Evolutionary conservation across 225 moss, liverwort and hornwort genomes (phyloP), one percentile per base, ranked within the genome.

Genomic region (Physcomitrellopsis africana): DNA sequence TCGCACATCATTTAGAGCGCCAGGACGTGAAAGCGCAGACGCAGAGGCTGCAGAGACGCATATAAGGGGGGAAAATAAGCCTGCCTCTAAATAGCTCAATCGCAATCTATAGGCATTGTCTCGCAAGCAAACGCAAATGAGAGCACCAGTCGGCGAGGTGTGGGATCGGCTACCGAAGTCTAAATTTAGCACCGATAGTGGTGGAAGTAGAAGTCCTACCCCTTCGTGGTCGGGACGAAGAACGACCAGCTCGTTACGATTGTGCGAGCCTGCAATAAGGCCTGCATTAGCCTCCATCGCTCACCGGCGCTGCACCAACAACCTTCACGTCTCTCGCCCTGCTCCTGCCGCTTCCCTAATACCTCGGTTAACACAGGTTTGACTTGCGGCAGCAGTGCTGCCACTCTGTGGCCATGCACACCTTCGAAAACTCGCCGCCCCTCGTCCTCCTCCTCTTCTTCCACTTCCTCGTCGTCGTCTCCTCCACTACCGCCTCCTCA

Each of bases 251-350:
- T 95, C 95, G 72, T 95, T 95, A 76, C 95, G 87, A 69, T 91
- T 91, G 89, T 95, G 91, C 3, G 92, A 93, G 82, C 95, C 95
- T 43, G 93, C 95, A n/a, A 93, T 70, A 47, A 95, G 91, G 58
- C 95, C 93, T 51, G 80, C 95, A 86, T 93, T 91, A 67, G 95
- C 95, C 81, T 95, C 95, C 95, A 95, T 95, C 19, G 73, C 74
- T 70, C 77, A 62, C 61, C 68, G 44, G 18, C 20, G 72, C 58
- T 59, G 26, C 23, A 45, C 52, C 52, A 22, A 52, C 7, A 14
- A 24, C 15, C 10, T 52, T 45, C 26, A 23, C 22, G 20, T 27
- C 10, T 20, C 17, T 46, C 41, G 26, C 16, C 18, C 23, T 0
- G 8, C 60, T 9, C 15, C 19, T 11, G 22, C 11, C 32, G 10